phyloP scores from a whole-genome alignment of 805 yeast genomes.

The Geotrichum ghanense region DNA sequence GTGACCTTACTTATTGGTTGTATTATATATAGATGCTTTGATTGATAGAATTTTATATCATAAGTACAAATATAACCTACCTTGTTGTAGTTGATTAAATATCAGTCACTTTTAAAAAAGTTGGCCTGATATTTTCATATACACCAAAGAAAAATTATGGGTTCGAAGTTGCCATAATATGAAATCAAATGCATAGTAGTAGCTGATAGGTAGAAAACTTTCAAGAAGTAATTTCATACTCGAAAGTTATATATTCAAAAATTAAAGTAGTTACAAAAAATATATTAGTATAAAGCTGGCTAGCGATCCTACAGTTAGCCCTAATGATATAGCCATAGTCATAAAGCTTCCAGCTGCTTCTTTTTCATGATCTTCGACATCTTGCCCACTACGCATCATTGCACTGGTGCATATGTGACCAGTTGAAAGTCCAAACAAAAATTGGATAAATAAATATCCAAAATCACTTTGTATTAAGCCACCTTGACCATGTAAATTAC shows the following conservation, averaged over 20 bases:
- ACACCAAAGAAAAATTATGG: no score
- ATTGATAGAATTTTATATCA: no score
- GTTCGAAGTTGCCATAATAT: no score
- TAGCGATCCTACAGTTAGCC: constrained; percentile 70
- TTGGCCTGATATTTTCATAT: no score
- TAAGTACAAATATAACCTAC: no score
- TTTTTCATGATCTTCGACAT: constrained; percentile 53
- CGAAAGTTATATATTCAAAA: constrained; percentile 2
- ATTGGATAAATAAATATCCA: constrained; percentile 58
- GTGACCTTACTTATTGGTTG: no score
- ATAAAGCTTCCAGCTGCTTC: constrained; percentile 95
- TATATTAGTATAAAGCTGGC: constrained; percentile 56
- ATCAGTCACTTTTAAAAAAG: no score
- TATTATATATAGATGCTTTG: no score
- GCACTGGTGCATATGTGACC: constrained; percentile 77
- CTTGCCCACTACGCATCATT: constrained; percentile 62
- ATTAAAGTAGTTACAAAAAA: background rate
- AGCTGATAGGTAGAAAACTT: no score
- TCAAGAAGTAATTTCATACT: background rate
- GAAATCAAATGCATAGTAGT: background rate
- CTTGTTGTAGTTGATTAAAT: no score
- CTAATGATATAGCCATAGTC: constrained; percentile 64
- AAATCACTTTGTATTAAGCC: constrained; percentile 40
- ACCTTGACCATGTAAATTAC: constrained; percentile 41
- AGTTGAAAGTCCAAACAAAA: constrained; percentile 73